Percentiles rank a stretch among this genome's conserved stretches.
Evolutionary conservation across 805 yeast species (phyloP).

Genomic region (Candida sonorensis): DNA sequence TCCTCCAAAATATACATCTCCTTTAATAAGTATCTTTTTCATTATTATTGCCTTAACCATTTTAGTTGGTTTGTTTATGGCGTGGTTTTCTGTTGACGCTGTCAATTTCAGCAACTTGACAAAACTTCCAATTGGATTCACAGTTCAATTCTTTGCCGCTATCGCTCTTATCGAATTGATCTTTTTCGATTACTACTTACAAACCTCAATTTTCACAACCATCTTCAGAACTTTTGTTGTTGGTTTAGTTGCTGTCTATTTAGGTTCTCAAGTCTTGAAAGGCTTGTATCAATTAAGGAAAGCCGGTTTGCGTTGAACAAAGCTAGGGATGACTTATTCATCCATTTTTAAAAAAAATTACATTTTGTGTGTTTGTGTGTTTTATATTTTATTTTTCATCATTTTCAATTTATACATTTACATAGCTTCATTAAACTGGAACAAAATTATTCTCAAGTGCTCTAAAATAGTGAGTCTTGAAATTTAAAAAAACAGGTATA

Average conservation of each 20-base stretch:
- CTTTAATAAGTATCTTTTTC: slow-evolving; percentile 46
- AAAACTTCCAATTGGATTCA: slow-evolving; percentile 27
- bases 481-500: slow-evolving; percentile 27
- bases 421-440: too few species aligned
- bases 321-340: too few species aligned
- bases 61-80: slow-evolving; percentile 30
- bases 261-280: slow-evolving; percentile 64
- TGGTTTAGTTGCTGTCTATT: slow-evolving; percentile 46
- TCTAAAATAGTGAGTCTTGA: slow-evolving; percentile 47
- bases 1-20: slow-evolving; percentile 46
- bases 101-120: slow-evolving; percentile 29
- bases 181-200: slow-evolving; percentile 52
- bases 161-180: slow-evolving; percentile 45
- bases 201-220: slow-evolving; percentile 55
- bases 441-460: slow-evolving; percentile 45
- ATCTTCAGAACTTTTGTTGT: slow-evolving; percentile 40
- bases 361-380: too few species aligned
- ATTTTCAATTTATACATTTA: too few species aligned
- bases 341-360: too few species aligned
- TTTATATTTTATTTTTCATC: too few species aligned
- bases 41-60: slow-evolving; percentile 36
- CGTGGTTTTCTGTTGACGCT: slow-evolving; percentile 35
- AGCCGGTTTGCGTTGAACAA: slow-evolving; percentile 17
- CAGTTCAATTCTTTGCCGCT: slow-evolving; percentile 40
- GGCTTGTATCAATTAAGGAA: slow-evolving; percentile 23